phyloP scores from a whole-genome alignment of 257 asterid species.

The Linderniella brevidens region DNA sequence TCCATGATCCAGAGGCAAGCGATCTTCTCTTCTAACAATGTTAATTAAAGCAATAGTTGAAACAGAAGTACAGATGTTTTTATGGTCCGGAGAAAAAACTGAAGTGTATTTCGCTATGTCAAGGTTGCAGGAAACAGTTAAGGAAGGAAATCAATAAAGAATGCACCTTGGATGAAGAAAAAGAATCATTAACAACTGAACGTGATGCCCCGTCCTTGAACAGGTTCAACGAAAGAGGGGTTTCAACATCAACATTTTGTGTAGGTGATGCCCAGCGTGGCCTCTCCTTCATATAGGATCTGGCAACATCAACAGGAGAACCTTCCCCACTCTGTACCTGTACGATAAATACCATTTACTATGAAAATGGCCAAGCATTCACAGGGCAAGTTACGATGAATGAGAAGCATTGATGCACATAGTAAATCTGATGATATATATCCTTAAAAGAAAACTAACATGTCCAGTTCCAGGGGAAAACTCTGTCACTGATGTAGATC shows the following conservation, averaged over 20 bases:
- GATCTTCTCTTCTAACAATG: slow-evolving; percentile 39
- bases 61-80: slow-evolving; percentile 6
- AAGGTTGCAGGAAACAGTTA: slow-evolving; percentile 7
- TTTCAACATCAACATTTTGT: slow-evolving; percentile 20
- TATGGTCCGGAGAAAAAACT: not conserved
- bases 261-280: slow-evolving; percentile 70
- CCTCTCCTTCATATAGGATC: slow-evolving; percentile 55
- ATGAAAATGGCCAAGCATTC: not conserved
- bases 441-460: not conserved
- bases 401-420: too few relatives aligned
- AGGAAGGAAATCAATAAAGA: slow-evolving; percentile 4
- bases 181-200: slow-evolving; percentile 29
- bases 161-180: slow-evolving; percentile 46
- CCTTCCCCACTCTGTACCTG: slow-evolving; percentile 45
- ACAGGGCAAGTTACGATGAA: too few relatives aligned
- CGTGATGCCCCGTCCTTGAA: slow-evolving; percentile 27
- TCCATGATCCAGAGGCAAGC: slow-evolving; percentile 70
- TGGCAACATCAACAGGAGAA: slow-evolving; percentile 72
- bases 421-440: not conserved
- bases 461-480: slow-evolving; percentile 29
- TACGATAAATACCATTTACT: slow-evolving; percentile 8
- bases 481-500: slow-evolving; percentile 26
- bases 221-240: slow-evolving; percentile 37
- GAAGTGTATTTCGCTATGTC: not conserved
- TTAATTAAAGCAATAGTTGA: slow-evolving; percentile 10